These are phyloP conservation scores for Keithomyces neogunnii DNA, from an alignment of 2,329 filamentous ascomycete genomes.

Conservation along the genomic window DNA sequence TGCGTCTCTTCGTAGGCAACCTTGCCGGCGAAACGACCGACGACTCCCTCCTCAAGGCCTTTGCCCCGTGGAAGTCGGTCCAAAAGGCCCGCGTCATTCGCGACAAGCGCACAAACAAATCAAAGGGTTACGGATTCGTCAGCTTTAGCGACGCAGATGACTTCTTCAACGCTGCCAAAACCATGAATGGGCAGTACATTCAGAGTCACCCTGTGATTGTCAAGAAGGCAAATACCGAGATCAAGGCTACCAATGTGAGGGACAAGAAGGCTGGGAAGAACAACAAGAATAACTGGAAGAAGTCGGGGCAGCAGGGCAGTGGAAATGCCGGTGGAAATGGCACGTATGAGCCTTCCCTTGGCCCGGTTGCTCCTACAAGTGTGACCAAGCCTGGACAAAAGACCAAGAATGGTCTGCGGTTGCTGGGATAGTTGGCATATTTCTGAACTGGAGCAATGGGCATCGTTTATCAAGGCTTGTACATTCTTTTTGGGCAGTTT, in stretches of 20 bases:
- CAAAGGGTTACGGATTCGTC: constrained; percentile 93
- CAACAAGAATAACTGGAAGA: constrained; percentile 29
- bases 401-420: constrained; percentile 56
- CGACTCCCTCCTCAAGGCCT: constrained; percentile 89
- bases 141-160: constrained; percentile 93
- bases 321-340: constrained; percentile 18
- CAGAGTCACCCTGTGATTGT: constrained; percentile 89
- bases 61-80: constrained; percentile 77
- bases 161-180: constrained; percentile 90
- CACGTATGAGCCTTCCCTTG: constrained; percentile 42
- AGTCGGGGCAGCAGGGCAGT: constrained; percentile 19
- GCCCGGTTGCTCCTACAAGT: constrained; percentile 40
- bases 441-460: background rate
- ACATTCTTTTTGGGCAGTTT: constrained; percentile 7
- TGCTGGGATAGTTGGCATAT: constrained; percentile 41
- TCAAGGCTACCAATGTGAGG: constrained; percentile 65
- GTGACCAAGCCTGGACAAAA: constrained; percentile 56
- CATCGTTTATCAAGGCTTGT: no score
- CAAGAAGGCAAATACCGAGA: constrained; percentile 83
- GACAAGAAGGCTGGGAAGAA: constrained; percentile 40
- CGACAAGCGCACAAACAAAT: constrained; percentile 94
- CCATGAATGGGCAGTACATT: constrained; percentile 99
- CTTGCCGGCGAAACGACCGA: constrained; percentile 96
- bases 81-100: constrained; percentile 90
- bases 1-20: constrained; percentile 93